Conservation (phyloP, 441 rosid species). For the Populus hybrid region DNA sequence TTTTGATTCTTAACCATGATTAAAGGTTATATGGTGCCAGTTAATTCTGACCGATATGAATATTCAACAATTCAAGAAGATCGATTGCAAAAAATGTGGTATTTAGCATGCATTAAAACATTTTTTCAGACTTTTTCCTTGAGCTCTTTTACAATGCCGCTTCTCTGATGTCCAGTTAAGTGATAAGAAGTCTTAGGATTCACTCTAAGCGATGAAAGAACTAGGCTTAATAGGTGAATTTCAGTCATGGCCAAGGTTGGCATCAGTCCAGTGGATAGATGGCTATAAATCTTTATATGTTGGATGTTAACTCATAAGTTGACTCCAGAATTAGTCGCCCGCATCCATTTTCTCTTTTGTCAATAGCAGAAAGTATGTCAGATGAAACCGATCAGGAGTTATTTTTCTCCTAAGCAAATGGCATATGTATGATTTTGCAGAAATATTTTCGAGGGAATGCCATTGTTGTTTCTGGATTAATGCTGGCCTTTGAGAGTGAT, state of each 20-base stretch:
- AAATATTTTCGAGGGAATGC: background rate
- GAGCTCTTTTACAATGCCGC: background rate
- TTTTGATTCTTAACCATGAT: conserved; percentile 3
- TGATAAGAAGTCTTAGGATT: background rate
- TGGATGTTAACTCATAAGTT: background rate
- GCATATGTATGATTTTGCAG: background rate
- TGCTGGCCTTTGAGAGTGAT: background rate
- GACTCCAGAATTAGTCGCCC: background rate
- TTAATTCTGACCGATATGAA: background rate
- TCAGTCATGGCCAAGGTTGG: background rate
- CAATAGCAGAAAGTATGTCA: background rate
- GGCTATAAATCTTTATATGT: background rate
- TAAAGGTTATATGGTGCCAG: background rate
- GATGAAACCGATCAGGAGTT: background rate
- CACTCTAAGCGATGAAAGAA: background rate
- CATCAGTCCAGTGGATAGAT: background rate
- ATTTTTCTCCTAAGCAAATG: background rate
- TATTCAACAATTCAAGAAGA: background rate
- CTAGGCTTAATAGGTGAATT: background rate
- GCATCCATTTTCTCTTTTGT: background rate
- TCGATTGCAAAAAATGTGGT: background rate
- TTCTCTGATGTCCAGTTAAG: background rate
- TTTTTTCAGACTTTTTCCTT: background rate
- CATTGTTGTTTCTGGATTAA: background rate
- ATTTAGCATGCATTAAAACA: background rate